These are phyloP conservation scores for Hyphopichia homilentoma DNA, from an alignment of 805 yeast genomes.

Conservation along the genomic window DNA sequence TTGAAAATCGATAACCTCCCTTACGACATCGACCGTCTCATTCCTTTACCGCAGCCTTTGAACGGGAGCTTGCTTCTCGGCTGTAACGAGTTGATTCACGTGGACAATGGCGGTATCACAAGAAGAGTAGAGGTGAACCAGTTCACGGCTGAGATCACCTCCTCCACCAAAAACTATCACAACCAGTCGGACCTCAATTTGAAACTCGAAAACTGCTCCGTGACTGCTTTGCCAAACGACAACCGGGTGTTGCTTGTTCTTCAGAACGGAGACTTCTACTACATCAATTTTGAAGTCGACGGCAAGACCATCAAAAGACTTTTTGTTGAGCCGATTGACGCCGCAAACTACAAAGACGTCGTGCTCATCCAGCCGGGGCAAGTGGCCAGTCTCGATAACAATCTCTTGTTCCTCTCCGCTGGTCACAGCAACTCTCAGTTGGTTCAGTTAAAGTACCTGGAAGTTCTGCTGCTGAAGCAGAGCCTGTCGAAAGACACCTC, in stretches of 20 bases:
- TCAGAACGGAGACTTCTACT: constrained; percentile 30
- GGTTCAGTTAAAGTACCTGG: constrained; percentile 38
- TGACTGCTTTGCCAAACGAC: constrained; percentile 33
- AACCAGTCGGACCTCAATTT: constrained; percentile 53
- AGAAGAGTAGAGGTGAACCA: constrained; percentile 62
- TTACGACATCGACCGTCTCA: constrained; percentile 62
- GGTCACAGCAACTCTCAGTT: constrained; percentile 57
- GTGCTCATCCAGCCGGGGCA: constrained; percentile 31
- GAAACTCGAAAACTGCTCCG: constrained; percentile 50
- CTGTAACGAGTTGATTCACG: constrained; percentile 69
- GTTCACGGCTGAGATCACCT: constrained; percentile 40
- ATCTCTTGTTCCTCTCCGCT: constrained; percentile 56
- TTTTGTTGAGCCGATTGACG: constrained; percentile 28
- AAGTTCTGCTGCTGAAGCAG: too few species aligned
- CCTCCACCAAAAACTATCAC: constrained; percentile 29
- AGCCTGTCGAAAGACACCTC: constrained; percentile 9
- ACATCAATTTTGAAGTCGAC: constrained; percentile 36
- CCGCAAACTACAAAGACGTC: constrained; percentile 24
- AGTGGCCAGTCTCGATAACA: constrained; percentile 37
- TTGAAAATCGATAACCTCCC: constrained; percentile 65
- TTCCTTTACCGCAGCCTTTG: constrained; percentile 62
- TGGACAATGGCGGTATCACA: constrained; percentile 72
- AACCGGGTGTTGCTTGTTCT: constrained; percentile 29
- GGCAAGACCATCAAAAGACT: constrained; percentile 39
- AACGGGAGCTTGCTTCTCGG: constrained; percentile 73